Base-by-base conservation (phyloP, 441 rosid genomes). In the Mallotus japonicus region DNA sequence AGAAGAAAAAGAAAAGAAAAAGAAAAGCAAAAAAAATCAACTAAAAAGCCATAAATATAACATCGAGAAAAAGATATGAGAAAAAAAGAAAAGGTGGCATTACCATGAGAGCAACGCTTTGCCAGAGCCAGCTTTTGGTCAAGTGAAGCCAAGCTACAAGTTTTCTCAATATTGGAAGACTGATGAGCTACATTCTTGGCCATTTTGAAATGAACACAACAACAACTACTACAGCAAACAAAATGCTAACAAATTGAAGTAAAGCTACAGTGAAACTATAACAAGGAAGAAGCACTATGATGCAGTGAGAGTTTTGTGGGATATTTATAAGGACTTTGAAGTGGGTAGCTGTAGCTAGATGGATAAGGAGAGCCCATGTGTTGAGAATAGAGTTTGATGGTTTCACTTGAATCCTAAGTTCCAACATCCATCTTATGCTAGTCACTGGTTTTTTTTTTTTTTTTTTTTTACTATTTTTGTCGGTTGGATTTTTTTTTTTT, bases 41-140 rank as follows among this genome's bases (percentile, higher is more conserved):
- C 42, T 13, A 37, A 62, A 70, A 14, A 15, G 34, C 32, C 32
- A 28, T 28, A 19, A 6, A 37, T 8, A 44, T 28, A 28, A 28
- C 32, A 22, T 1, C 15, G 19, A 16, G 58, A 9, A 22, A 5
- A 20, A 20, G 34, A 28, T 28, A 1, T 28, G 32, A 16, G 0
- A 9, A 5, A 1, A n/a, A n/a, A 24, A 40, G 12, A 34, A 28
- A 24, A 49, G 1, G 68, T 24, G 46, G 4, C 16, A 51, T 9
- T 62, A 88, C 95, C 92, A 65, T 74, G 87, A 70, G 95, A 79
- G 74, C 86, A 87, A 12, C 85, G 85, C 68, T 85, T 88, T 8
- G 95, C 92, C 87, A 87, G 76, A 77, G 86, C 87, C 59, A 89
- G 84, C 78, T 72, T 86, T 53, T 88, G 87, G 81, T 88, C 92